Percentiles rank a stretch among this genome's conserved stretches.
These are phyloP conservation scores for Warburgia ugandensis DNA, from an alignment of 164 flowering plant genomes.

Conservation along the genomic window DNA sequence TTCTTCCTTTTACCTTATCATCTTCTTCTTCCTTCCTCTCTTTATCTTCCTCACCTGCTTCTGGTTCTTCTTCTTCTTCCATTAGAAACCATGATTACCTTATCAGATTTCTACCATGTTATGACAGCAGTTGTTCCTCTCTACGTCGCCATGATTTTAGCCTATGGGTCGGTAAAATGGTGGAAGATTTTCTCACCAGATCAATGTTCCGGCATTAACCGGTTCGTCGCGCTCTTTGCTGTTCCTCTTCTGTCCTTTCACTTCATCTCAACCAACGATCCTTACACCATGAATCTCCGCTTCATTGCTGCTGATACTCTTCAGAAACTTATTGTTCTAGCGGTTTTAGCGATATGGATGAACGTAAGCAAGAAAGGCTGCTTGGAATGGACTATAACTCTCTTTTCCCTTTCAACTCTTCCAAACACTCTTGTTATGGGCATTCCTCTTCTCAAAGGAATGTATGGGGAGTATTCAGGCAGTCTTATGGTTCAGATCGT, in stretches of 20 bases:
- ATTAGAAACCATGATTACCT: constrained; percentile 48
- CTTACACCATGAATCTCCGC: constrained; percentile 68
- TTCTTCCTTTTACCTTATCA: constrained; percentile 1
- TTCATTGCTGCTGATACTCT: constrained; percentile 93
- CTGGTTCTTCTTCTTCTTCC: not conserved
- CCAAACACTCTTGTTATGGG: constrained; percentile 98
- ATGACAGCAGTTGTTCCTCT: constrained; percentile 96
- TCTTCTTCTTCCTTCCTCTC: not conserved
- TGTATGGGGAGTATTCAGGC: constrained; percentile 75
- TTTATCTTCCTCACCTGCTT: not conserved
- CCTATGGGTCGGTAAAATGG: constrained; percentile 96
- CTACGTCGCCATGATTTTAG: constrained; percentile 90
- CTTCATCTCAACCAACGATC: constrained; percentile 73
- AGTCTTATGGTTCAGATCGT: constrained; percentile 88
- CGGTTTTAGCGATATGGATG: constrained; percentile 41
- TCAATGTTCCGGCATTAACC: constrained; percentile 93
- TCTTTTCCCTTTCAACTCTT: constrained; percentile 76
- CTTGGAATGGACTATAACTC: constrained; percentile 77
- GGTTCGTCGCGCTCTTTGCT: constrained; percentile 89
- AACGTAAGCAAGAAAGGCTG: constrained; percentile 47
- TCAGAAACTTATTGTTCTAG: constrained; percentile 67
- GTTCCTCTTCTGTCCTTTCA: constrained; percentile 94
- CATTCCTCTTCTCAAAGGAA: constrained; percentile 78
- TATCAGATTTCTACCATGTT: constrained; percentile 79
- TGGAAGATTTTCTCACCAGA: constrained; percentile 91